Base-by-base conservation (phyloP, 768 basidiomycete species). In the Cystoderma amianthinum region DNA sequence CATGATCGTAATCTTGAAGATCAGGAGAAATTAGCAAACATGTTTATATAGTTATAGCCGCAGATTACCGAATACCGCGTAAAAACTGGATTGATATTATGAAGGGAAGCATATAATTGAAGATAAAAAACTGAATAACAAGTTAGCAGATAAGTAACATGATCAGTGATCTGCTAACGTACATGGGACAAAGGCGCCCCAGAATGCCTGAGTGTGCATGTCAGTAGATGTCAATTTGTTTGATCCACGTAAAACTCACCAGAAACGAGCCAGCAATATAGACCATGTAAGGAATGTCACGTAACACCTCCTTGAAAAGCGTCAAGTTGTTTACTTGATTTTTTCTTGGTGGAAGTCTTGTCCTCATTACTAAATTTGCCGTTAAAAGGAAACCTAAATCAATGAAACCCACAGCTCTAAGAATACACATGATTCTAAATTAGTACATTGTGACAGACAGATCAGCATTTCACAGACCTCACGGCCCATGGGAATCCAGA, bases 131-230 rank as follows among this genome's bases (percentile, higher is more conserved):
- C 72, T 74, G 45, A 20, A 19, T 20, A 28, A 15, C 15, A 19
- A 30, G 22, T 43, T 17, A 45, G 28, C 24, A 18, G 38, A 10
- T 20, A 20, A n/a, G 24, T 12, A 22, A 22, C 23, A 24, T 23
- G 28, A 25, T 35, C 17, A 2, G n/a, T 11, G 16, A 16, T 11
- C 10, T 15, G 10, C 6, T 21, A 36, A 55, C 68, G 19, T 56
- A 74, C 72, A 74, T 23, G 74, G 74, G 15, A 75, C 58, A 44
- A 72, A 75, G 9, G 68, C 55, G 17, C 73, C 74, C 69, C 68
- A 72, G 42, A 71, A 74, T 44, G 63, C 42, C 66, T n/a, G 11
- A 42, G 36, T 7, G 36, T 30, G 32, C 44, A 34, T 23, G 13
- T 44, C 32, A 13, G 35, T 35, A 2, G 16, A 33, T 38, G 28